Percentiles rank a stretch among this genome's conserved stretches.
Evolutionary conservation across 495 filamentous ascomycete species (phyloP).

Genomic region (Oleoguttula mirabilis): DNA sequence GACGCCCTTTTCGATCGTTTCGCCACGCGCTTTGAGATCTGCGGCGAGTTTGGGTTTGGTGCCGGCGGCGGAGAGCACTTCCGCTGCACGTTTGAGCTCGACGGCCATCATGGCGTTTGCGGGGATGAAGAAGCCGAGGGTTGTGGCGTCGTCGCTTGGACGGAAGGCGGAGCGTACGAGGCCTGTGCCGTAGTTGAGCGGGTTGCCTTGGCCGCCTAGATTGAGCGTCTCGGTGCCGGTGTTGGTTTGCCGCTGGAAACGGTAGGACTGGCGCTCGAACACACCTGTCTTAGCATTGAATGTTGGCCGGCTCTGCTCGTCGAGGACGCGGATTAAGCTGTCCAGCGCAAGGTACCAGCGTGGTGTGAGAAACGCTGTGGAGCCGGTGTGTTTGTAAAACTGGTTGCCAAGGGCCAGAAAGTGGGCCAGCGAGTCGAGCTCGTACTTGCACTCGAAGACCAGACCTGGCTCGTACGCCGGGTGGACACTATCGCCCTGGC

Average conservation of each 20-base stretch:
- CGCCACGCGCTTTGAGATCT: slow-evolving; percentile 48
- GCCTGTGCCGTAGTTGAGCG: slow-evolving; percentile 70
- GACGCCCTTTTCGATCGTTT: slow-evolving; percentile 61
- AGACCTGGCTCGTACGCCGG: slow-evolving; percentile 68
- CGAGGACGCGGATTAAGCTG: slow-evolving; percentile 58
- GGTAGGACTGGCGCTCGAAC: slow-evolving; percentile 65
- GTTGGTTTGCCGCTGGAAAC: slow-evolving; percentile 67
- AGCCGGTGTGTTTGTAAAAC: slow-evolving; percentile 69
- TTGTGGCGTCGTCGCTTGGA: slow-evolving; percentile 96
- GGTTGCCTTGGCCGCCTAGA: slow-evolving; percentile 76
- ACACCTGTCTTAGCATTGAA: slow-evolving; percentile 54
- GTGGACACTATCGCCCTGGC: slow-evolving; percentile 73
- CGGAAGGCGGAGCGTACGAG: slow-evolving; percentile 87
- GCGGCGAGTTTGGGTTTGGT: slow-evolving; percentile 36
- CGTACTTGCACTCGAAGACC: slow-evolving; percentile 98
- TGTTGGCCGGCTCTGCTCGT: slow-evolving; percentile 66
- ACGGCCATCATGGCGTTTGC: slow-evolving; percentile 93
- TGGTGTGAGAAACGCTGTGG: slow-evolving; percentile 60
- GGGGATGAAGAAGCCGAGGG: slow-evolving; percentile 89
- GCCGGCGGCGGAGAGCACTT: slow-evolving; percentile 49
- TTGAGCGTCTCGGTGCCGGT: slow-evolving; percentile 83
- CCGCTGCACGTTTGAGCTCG: slow-evolving; percentile 67
- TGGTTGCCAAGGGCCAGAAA: slow-evolving; percentile 80
- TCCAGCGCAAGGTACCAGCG: slow-evolving; percentile 74
- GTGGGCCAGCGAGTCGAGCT: slow-evolving; percentile 86